Base-by-base conservation (phyloP, 208 protist species). In the Porcisia hertigi region DNA sequence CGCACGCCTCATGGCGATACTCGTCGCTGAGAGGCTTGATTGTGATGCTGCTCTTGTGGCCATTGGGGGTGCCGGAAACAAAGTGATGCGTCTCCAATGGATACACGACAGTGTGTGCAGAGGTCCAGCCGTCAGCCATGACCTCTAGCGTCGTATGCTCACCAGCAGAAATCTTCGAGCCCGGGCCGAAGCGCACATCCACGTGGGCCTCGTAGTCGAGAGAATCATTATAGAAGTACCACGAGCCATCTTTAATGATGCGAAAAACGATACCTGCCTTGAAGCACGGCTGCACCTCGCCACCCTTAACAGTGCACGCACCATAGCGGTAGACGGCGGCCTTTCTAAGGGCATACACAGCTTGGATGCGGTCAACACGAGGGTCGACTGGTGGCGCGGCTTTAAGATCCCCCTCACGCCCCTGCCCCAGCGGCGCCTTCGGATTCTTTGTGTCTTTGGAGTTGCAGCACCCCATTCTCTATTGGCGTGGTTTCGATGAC, bases 211-310 rank as follows among this genome's bases (percentile, higher is more conserved):
- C 88, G 78, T 92, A 93, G 55, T 87, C 78, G n/a, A 85, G 73
- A 12, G 89, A 90, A 81, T 92, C 91, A 72, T 95, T 95, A 78
- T 95, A 92, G 59, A 92, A 75, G 76, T 82, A 85, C 87, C 87
- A 92, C 47, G 75, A 72, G 9, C 71, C 82, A 43, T 87, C 83
- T 41, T 85, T 84, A 20, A 88, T 78, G 69, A 93, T 86, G 59
- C 84, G 81, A 83, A 83, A 92, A 54, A 88, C 54, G 78, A 91
- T 73, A 6, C 85, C 91, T 25, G 82, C 76, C 45, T 85, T 67
- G 67, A 92, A 92, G 80, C 83, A 79, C 23, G 75, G 30, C 36
- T 75, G 81, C 62, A 87, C 63, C 23, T 91, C 87, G 0, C 66
- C 78, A 18, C 80, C 90, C 39, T 79, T 71, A 34, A 89, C 75